Evolutionary conservation across 495 filamentous ascomycete genomes (phyloP), one percentile per base, ranked within the genome.

Genomic region (Podospora fimiseda): DNA sequence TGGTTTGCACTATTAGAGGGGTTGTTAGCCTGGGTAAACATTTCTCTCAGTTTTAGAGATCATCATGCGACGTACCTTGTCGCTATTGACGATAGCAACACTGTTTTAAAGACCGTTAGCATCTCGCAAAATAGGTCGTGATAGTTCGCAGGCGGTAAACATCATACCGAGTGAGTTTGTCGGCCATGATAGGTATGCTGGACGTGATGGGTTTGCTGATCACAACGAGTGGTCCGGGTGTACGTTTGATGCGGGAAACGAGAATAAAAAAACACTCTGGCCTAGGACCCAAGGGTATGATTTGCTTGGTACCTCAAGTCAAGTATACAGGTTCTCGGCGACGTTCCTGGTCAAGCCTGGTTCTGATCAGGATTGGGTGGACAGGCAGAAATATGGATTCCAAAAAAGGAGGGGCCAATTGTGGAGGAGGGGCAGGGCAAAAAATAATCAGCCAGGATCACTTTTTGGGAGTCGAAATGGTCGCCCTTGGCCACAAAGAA

Each of bases 1-100:
- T n/a, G 91, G 91, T 69, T 95, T 96, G 80, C 91, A 96, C 90
- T 94, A 50, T 55, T 59, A 16, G 13, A 48, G 43, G 38, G n/a
- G 45, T 47, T 39, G 52, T 50, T 27, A 56, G 56, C 38, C 18
- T 60, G 46, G 48, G 11, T 54, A 24, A 51, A 27, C 19, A 27
- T 40, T 43, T 16, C 50, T 37, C 8, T 9, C 33, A 27, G 18
- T 37, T 2, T 6, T 24, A 14, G 41, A 39, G 18, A 27, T 20
- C 40, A 39, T 1, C n/a, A n/a, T 13, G 18, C 43, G 47, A 66
- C 82, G 69, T 65, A 93, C 90, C 84, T 97, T 96, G 83, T 99
- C 93, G 68, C 78, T 84, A 70, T 87, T 95, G 74, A 99, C 87
- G 71, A 98, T 97, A 56, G 93, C 93, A 76, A 98, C 88, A 83